Evolutionary conservation across 2,329 filamentous ascomycete genomes (phyloP).

Genomic region (Chalara sp.): DNA sequence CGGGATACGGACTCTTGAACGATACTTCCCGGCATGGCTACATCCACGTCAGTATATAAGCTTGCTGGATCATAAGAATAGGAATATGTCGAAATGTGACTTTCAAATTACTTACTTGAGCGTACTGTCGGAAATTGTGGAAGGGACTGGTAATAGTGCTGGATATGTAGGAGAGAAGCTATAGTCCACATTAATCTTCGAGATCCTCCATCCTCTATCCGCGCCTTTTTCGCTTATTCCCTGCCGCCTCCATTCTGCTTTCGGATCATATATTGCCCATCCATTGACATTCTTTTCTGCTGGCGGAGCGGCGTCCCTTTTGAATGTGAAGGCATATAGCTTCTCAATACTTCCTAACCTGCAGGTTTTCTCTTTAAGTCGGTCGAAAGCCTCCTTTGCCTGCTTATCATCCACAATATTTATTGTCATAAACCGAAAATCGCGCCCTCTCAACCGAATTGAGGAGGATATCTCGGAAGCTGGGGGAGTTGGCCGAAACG

Average conservation of each 20-base stretch:
- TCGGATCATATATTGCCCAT: conserved; percentile 80
- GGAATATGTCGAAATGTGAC: not conserved
- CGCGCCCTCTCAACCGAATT: conserved; percentile 81
- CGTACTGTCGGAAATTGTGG: conserved; percentile 90
- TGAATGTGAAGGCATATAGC: conserved; percentile 84
- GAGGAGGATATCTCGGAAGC: conserved; percentile 67
- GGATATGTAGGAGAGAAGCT: conserved; percentile 91
- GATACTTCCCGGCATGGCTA: conserved; percentile 74
- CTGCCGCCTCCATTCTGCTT: conserved; percentile 78
- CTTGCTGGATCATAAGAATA: no score
- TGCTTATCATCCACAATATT: conserved; percentile 70
- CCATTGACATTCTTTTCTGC: conserved; percentile 70
- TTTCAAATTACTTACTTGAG: conserved; percentile 49
- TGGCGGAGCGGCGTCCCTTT: conserved; percentile 47
- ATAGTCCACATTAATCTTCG: conserved; percentile 84
- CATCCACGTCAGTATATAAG: not conserved
- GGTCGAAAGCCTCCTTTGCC: conserved; percentile 82
- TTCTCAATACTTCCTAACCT: conserved; percentile 78
- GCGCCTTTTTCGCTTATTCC: conserved; percentile 76
- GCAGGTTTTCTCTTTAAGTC: conserved; percentile 74
- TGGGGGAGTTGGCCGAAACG: conserved; percentile 67
- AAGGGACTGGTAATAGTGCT: conserved; percentile 74
- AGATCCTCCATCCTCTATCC: conserved; percentile 68
- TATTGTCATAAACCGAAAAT: conserved; percentile 91
- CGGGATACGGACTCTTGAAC: conserved; percentile 83